Percentiles rank a stretch among this genome's conserved stretches.
Evolutionary conservation across 768 basidiomycete species (phyloP).

Genomic region (Nevesoporus exiguus): DNA sequence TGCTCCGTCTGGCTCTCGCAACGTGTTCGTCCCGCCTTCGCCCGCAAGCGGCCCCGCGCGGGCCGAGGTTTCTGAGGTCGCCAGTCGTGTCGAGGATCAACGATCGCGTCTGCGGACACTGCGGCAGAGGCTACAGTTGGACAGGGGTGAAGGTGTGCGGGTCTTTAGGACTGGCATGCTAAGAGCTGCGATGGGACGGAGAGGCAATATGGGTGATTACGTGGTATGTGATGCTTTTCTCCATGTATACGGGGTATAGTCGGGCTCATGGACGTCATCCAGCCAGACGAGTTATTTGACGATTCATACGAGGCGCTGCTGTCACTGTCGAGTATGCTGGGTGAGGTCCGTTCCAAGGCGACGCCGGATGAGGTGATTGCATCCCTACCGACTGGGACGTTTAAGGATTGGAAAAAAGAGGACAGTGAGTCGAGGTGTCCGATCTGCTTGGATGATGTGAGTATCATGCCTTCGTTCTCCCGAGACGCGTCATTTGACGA

Average conservation of each 20-base stretch:
- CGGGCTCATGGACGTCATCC: constrained; percentile 5
- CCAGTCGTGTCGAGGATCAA: constrained; percentile 18
- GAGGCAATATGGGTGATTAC: constrained; percentile 40
- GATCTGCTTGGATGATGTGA: constrained; percentile 80
- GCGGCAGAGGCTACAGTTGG: constrained; percentile 30
- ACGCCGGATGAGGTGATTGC: constrained; percentile 62
- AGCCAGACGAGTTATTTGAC: constrained; percentile 79
- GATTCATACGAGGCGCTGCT: constrained; percentile 70
- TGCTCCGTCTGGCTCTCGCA: constrained; percentile 16
- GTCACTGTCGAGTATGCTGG: constrained; percentile 53
- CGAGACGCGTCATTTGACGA: background rate
- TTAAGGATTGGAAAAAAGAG: constrained; percentile 63
- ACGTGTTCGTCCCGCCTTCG: constrained; percentile 1
- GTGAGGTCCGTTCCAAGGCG: constrained; percentile 64
- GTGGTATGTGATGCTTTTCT: constrained; percentile 42
- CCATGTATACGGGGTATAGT: background rate
- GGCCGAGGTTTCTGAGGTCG: constrained; percentile 1
- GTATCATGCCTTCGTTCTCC: constrained; percentile 26
- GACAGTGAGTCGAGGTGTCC: constrained; percentile 76
- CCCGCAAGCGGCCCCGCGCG: background rate
- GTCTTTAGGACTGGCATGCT: constrained; percentile 25
- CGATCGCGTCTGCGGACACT: constrained; percentile 24
- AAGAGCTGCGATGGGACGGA: constrained; percentile 19
- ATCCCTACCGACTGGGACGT: constrained; percentile 55
- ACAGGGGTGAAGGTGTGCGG: constrained; percentile 20